Conservation (phyloP, 148 eudicot species). For the Vaccinium vitisidaea region DNA sequence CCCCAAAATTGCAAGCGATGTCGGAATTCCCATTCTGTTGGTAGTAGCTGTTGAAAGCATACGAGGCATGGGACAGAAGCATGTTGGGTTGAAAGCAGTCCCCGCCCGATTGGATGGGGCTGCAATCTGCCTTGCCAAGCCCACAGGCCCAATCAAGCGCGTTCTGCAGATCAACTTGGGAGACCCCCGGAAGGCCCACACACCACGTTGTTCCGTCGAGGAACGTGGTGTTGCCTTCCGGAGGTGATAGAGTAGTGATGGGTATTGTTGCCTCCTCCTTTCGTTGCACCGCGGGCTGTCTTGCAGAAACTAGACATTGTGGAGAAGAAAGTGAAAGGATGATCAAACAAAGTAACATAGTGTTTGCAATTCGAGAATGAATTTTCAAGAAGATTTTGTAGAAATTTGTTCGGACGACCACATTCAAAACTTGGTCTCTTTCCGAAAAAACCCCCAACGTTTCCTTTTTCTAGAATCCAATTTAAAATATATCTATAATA, state of each 20-base stretch:
- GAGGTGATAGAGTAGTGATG: constrained; percentile 38
- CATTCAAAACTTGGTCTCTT: background rate
- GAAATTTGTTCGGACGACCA: background rate
- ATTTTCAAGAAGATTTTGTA: background rate
- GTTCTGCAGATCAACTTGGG: constrained; percentile 52
- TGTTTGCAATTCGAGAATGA: background rate
- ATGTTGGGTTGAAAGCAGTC: constrained; percentile 69
- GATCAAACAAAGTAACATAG: too few relatives aligned
- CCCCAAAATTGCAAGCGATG: constrained; percentile 89
- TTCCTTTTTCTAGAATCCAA: too few relatives aligned
- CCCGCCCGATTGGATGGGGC: constrained; percentile 52
- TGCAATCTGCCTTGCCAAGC: constrained; percentile 58
- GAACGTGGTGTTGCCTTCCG: constrained; percentile 86
- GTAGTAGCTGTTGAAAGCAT: constrained; percentile 79
- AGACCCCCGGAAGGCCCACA: constrained; percentile 54
- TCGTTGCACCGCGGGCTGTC: constrained; percentile 18
- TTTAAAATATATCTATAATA: too few relatives aligned
- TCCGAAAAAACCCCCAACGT: background rate
- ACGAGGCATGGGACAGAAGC: constrained; percentile 76
- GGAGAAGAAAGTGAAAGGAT: background rate
- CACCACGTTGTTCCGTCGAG: constrained; percentile 84
- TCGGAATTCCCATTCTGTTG: constrained; percentile 85
- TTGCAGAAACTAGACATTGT: constrained; percentile 15
- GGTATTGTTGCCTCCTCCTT: constrained; percentile 51
- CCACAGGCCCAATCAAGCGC: constrained; percentile 97